Base-by-base conservation (phyloP, 805 yeast genomes). In the Ogataea thermomethanolica region DNA sequence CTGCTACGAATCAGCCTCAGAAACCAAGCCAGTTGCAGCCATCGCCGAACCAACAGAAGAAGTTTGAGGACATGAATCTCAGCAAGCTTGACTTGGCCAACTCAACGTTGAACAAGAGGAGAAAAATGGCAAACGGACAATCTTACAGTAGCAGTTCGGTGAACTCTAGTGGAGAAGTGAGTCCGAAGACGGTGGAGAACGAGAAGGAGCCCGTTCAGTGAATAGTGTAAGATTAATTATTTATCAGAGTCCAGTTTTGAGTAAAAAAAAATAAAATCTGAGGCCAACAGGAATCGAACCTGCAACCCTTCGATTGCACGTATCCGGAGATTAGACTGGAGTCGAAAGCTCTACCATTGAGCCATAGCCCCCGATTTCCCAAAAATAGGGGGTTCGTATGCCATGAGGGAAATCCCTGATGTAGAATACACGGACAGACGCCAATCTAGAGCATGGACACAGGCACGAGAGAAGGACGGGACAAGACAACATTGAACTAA, bases 221-320 rank as follows among this genome's bases (percentile, higher is more conserved):
- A 27, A 24, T 26, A 39, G 24, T 29, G 22, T 32, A 33, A 8
- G n/a, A 29, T 21, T 33, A 23, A 8, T 35, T 4, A 17, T 4
- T 17, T 17, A 17, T 17, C 20, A 17, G 20, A 17, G 20, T 5
- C 20, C 20, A 17, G 5, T 17, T 22, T 10, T 9, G 20, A 8
- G 8, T 10, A 9, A 35, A 59, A 59, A 53, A 49, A 58, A 58
- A 55, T 52, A 60, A 65, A 59, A 47, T 41, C 50, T 77, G 82
- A 77, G 80, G 78, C 83, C 81, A 83, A 79, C 86, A 79, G 84
- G 86, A 79, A 77, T 79, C 76, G 86, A 79, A 79, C 86, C 84
- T 79, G 85, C 86, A 79, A 75, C 86, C 86, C 78, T 79, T 77
- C 79, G 86, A 78, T 78, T 63, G 66, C 75, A 68, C 49, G 46